These are phyloP conservation scores for Aspergillus sp. DNA, from an alignment of 2,329 filamentous ascomycete genomes.

Conservation along the genomic window DNA sequence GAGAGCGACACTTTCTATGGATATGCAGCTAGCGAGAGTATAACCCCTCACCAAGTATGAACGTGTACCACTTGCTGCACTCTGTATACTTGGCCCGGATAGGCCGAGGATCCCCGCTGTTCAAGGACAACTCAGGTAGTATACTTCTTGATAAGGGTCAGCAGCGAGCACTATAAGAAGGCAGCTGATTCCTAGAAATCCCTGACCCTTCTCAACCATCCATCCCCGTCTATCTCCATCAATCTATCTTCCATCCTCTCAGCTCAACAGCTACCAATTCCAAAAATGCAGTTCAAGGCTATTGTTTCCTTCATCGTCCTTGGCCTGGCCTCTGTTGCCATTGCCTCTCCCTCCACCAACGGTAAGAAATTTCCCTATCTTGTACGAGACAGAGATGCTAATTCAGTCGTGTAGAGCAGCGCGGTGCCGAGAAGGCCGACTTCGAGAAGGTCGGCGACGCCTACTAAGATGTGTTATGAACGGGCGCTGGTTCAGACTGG, in stretches of 20 bases:
- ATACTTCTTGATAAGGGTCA: background rate
- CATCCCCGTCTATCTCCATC: background rate
- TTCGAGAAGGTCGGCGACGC: background rate
- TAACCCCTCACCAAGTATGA: background rate
- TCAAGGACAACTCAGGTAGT: background rate
- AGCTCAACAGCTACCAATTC: background rate
- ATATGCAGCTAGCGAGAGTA: background rate
- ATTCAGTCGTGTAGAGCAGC: background rate
- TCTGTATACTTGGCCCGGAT: background rate
- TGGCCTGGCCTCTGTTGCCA: background rate
- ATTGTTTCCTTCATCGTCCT: background rate
- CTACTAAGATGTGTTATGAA: background rate
- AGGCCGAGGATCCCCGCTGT: background rate
- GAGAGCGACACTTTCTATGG: background rate
- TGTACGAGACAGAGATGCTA: background rate
- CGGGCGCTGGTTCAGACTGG: background rate
- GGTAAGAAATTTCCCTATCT: background rate
- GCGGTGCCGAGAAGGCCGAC: background rate
- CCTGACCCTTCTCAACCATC: background rate
- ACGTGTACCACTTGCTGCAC: background rate
- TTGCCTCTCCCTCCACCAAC: background rate
- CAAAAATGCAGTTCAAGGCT: background rate
- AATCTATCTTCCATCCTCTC: background rate
- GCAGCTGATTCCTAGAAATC: background rate
- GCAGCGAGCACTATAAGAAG: background rate